These are phyloP conservation scores for Capsicum chinense DNA, from an alignment of 257 asterid genomes.

Conservation along the genomic window DNA sequence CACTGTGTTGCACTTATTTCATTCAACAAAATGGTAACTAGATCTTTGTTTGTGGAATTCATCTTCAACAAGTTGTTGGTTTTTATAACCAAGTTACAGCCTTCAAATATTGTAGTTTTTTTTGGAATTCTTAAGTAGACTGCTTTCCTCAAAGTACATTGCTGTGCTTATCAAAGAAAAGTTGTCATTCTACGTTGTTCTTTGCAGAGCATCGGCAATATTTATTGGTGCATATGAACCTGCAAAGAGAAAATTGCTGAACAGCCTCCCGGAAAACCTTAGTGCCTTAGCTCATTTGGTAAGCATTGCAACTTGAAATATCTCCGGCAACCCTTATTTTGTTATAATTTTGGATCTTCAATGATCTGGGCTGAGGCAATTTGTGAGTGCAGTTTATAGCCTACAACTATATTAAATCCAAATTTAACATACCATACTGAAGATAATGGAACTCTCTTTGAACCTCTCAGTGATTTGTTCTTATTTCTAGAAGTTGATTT, in stretches of 20 bases:
- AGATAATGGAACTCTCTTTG: not conserved
- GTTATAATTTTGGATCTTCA: not conserved
- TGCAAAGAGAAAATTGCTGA: constrained; percentile 58
- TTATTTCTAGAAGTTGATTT: not conserved
- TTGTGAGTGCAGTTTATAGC: not conserved
- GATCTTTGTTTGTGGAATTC: not conserved
- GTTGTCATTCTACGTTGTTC: not conserved
- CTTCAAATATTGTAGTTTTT: not conserved
- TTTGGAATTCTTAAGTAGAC: not conserved
- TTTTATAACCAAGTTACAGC: not conserved
- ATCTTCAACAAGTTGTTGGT: not conserved
- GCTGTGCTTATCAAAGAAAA: not conserved
- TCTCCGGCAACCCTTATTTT: not conserved
- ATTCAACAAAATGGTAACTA: not conserved
- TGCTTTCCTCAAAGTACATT: not conserved
- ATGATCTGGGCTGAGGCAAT: not conserved
- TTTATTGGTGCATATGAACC: constrained; percentile 75
- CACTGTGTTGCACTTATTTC: not conserved
- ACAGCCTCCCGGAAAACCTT: constrained; percentile 58
- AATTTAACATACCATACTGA: not conserved
- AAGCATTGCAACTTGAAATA: constrained; percentile 29
- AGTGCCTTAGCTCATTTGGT: constrained; percentile 76
- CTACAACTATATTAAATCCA: not conserved
- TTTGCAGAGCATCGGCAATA: constrained; percentile 72
- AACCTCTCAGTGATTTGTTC: not conserved